A percentile compares a stretch with the other conserved stretches of the same genome.
These are phyloP conservation scores for Corynespora cassiicola DNA, from an alignment of 2,329 filamentous ascomycete genomes.

Conservation along the genomic window DNA sequence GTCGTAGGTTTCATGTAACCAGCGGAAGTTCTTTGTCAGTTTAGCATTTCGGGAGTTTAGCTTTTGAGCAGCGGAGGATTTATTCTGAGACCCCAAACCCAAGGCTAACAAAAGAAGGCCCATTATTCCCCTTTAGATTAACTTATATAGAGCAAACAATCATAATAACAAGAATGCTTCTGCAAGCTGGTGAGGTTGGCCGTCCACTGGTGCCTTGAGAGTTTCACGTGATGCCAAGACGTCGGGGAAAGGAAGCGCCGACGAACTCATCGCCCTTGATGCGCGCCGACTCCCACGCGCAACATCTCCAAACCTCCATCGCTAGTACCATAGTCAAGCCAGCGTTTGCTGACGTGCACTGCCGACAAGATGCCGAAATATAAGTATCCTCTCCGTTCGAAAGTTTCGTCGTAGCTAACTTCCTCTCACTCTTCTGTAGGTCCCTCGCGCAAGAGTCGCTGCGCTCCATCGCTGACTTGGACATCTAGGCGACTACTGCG, in stretches of 20 bases:
- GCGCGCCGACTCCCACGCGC: background rate
- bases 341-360: too few species aligned
- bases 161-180: too few species aligned
- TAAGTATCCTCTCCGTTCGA: conserved; percentile 58
- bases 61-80: too few species aligned
- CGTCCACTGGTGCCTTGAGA: too few species aligned
- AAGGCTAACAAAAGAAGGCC: too few species aligned
- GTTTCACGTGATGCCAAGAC: conserved; percentile 12
- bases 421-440: conserved; percentile 73
- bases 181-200: too few species aligned
- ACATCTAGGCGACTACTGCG: conserved; percentile 85
- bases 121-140: too few species aligned
- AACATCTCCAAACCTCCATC: background rate
- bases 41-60: too few species aligned
- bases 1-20: too few species aligned
- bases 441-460: conserved; percentile 23
- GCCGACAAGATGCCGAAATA: conserved; percentile 85
- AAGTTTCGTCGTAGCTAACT: conserved; percentile 19
- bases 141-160: too few species aligned
- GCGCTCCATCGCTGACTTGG: background rate
- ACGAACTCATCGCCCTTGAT: background rate
- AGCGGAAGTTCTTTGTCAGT: too few species aligned
- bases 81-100: too few species aligned
- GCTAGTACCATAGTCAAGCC: background rate
- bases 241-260: conserved; percentile 4